These are phyloP conservation scores for Cyclanthera cordifolia DNA, from an alignment of 306 rosid genomes.

Conservation along the genomic window DNA sequence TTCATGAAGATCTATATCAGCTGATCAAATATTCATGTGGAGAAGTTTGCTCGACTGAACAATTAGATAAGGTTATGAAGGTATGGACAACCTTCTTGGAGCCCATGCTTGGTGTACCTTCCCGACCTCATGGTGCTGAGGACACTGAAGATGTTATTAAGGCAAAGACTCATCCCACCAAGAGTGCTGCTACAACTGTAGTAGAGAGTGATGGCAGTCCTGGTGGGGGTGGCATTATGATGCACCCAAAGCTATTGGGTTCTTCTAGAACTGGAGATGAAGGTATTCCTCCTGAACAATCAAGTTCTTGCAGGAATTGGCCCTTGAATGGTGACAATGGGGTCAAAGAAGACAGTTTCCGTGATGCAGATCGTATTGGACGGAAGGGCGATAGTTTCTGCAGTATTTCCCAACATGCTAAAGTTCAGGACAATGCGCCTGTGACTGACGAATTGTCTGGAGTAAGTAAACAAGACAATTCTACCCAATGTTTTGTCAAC, in stretches of 20 bases:
- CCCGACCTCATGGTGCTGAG: conserved; percentile 73
- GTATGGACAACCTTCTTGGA: conserved; percentile 91
- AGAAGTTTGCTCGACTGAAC: conserved; percentile 88
- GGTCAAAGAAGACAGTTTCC: conserved; percentile 48
- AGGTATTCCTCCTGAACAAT: conserved; percentile 56
- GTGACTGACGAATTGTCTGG: conserved; percentile 56
- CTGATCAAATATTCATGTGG: conserved; percentile 89
- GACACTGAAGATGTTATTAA: conserved; percentile 85
- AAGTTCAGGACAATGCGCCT: conserved; percentile 32
- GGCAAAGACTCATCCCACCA: conserved; percentile 39
- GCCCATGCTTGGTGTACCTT: conserved; percentile 83
- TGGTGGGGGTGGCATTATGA: conserved; percentile 35
- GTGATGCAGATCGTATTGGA: conserved; percentile 36
- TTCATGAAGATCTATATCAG: conserved; percentile 93
- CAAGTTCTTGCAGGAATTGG: conserved; percentile 65
- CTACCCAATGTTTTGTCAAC: conserved; percentile 42
- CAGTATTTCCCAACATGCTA: conserved; percentile 32
- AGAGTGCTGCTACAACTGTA: conserved; percentile 34
- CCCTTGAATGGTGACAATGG: conserved; percentile 51
- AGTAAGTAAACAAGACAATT: conserved; percentile 50
- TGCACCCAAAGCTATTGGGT: conserved; percentile 44
- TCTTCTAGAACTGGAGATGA: conserved; percentile 59
- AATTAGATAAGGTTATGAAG: conserved; percentile 88
- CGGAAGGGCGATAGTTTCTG: conserved; percentile 40
- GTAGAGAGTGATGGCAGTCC: conserved; percentile 67